Conservation (phyloP, 129 eudicot genomes). For the Rutidosis leptorrhynchoides region DNA sequence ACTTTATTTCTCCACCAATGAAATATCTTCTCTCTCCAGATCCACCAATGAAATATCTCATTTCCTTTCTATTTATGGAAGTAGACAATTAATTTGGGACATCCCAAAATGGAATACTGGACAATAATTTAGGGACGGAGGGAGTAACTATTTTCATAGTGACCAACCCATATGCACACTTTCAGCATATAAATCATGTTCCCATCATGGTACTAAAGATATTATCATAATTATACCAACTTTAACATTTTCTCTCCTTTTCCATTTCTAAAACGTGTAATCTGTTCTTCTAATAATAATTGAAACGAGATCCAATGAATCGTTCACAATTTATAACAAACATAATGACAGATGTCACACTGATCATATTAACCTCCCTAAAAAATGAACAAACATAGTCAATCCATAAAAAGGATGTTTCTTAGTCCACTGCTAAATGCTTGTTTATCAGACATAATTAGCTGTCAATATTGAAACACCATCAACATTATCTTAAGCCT, state of each 20-base stretch:
- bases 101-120: too few species aligned
- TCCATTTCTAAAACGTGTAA: constrained; percentile 18
- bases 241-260: constrained; percentile 8
- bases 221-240: constrained; percentile 6
- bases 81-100: too few species aligned
- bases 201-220: constrained; percentile 13
- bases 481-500: constrained; percentile 12
- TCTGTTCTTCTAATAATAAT: background rate
- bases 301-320: constrained; percentile 3
- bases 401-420: constrained; percentile 18
- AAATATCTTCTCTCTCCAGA: too few species aligned
- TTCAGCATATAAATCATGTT: constrained; percentile 4
- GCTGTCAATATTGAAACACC: constrained; percentile 27
- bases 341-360: background rate
- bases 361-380: background rate
- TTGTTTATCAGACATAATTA: constrained; percentile 15
- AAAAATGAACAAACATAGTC: constrained; percentile 12
- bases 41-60: too few species aligned
- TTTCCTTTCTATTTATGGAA: too few species aligned
- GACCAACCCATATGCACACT: background rate
- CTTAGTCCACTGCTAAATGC: background rate
- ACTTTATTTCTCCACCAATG: too few species aligned
- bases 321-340: constrained; percentile 11
- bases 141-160: background rate
- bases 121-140: too few species aligned